phyloP scores from a whole-genome alignment of 2,329 filamentous ascomycete species.

The Rhexocercosporidium sp. region DNA sequence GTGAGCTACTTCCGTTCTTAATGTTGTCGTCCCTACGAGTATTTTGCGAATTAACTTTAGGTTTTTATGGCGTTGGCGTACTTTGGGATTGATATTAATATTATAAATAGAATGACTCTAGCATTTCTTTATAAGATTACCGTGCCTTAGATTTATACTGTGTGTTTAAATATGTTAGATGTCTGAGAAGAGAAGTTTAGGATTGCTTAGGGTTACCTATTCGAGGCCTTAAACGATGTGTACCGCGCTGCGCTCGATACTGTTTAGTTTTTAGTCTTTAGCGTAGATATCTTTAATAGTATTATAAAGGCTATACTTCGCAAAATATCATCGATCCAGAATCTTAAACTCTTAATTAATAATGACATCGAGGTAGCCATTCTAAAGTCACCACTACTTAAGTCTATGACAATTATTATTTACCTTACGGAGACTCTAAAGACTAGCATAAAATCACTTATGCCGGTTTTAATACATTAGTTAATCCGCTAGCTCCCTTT shows the following conservation, averaged over 20 bases:
- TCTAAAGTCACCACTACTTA: constrained; percentile 1
- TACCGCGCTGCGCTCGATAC: constrained; percentile 20
- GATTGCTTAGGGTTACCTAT: constrained; percentile 23
- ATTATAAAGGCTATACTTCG: constrained; percentile 1
- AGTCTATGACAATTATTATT: neutral
- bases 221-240: constrained; percentile 21
- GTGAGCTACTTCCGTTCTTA: neutral
- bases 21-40: neutral
- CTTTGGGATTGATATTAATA: neutral
- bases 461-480: constrained; percentile 10
- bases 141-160: constrained; percentile 38
- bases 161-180: constrained; percentile 35
- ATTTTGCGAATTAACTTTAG: no score
- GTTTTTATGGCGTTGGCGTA: no score
- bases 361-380: constrained; percentile 2
- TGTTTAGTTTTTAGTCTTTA: constrained; percentile 18
- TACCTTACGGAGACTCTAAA: constrained; percentile 3
- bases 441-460: constrained; percentile 10
- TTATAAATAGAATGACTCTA: constrained; percentile 33
- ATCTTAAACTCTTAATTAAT: neutral
- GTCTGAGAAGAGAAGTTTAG: constrained; percentile 39
- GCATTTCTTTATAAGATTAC: constrained; percentile 40
- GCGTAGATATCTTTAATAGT: constrained; percentile 5
- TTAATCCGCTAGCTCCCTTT: constrained; percentile 1
- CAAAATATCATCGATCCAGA: neutral